phyloP scores from a whole-genome alignment of 1,284 basidiomycete genomes.

The Heterobasidion irregulare region DNA sequence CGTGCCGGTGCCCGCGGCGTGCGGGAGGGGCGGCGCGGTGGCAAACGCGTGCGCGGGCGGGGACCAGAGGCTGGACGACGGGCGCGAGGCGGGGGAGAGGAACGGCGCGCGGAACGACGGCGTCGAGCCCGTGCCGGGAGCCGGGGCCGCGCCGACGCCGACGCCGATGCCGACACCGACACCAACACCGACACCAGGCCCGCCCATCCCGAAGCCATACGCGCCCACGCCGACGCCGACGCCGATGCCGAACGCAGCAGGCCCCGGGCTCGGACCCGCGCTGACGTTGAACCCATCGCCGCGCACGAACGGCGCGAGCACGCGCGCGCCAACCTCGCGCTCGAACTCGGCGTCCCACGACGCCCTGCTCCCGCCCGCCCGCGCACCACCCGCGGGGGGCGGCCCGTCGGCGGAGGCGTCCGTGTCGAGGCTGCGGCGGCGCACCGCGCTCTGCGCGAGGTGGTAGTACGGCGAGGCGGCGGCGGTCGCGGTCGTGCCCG shows the following conservation, averaged over 20 bases:
- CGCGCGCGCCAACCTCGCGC: constrained; percentile 16
- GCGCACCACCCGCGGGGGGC: too few species aligned
- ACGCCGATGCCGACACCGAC: too few species aligned
- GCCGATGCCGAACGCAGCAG: too few species aligned
- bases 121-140: constrained; percentile 10
- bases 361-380: constrained; percentile 1
- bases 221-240: too few species aligned
- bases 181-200: too few species aligned
- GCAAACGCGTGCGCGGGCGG: constrained; percentile 33
- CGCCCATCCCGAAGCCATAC: too few species aligned
- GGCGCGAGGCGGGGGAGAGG: constrained; percentile 58
- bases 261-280: background rate
- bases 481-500: constrained; percentile 11
- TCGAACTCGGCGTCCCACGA: constrained; percentile 15
- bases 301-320: constrained; percentile 47
- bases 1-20: constrained; percentile 24
- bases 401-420: background rate
- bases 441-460: background rate
- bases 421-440: background rate
- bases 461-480: background rate
- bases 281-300: constrained; percentile 2
- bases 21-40: constrained; percentile 12
- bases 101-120: constrained; percentile 59
- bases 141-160: too few species aligned
- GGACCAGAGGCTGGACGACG: constrained; percentile 40